Conservation (phyloP, 352 stramenopile species). For the Pythium grandisporangium region DNA sequence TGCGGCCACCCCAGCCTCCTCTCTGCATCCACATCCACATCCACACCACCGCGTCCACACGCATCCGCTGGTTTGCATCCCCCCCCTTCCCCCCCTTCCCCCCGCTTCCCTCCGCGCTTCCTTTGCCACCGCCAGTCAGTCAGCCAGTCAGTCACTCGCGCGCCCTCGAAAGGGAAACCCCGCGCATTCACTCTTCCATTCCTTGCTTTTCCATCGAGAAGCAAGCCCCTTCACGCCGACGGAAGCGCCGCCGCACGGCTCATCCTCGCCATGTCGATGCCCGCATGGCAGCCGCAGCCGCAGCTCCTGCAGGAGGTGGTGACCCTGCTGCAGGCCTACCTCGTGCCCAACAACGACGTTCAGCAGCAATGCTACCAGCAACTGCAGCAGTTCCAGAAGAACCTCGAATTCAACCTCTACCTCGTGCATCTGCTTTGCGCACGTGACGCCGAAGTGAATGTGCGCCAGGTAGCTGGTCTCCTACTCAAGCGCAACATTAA, state of each 20-base stretch:
- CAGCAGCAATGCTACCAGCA: constrained; percentile 77
- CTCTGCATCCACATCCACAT: too few relatives aligned
- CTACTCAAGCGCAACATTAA: constrained; percentile 87
- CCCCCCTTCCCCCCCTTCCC: too few relatives aligned
- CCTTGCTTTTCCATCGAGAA: too few relatives aligned
- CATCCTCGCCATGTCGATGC: constrained; percentile 13
- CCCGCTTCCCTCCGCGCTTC: too few relatives aligned
- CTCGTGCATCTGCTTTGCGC: constrained; percentile 78
- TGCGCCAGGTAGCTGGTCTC: constrained; percentile 71
- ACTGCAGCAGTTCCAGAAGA: constrained; percentile 82
- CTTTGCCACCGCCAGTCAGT: neutral
- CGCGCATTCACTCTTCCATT: too few relatives aligned
- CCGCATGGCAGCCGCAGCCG: constrained; percentile 71
- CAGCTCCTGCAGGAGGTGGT: constrained; percentile 70
- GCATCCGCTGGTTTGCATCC: too few relatives aligned
- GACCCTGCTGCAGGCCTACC: constrained; percentile 66
- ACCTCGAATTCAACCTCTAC: constrained; percentile 87
- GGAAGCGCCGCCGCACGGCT: too few relatives aligned
- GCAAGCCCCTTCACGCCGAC: too few relatives aligned
- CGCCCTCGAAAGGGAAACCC: neutral
- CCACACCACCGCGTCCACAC: too few relatives aligned
- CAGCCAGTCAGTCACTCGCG: neutral
- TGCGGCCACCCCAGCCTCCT: too few relatives aligned
- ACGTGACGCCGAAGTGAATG: constrained; percentile 37
- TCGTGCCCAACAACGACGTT: constrained; percentile 80